Conservation (phyloP, 805 yeast genomes). For the Candida qinlingensis region DNA sequence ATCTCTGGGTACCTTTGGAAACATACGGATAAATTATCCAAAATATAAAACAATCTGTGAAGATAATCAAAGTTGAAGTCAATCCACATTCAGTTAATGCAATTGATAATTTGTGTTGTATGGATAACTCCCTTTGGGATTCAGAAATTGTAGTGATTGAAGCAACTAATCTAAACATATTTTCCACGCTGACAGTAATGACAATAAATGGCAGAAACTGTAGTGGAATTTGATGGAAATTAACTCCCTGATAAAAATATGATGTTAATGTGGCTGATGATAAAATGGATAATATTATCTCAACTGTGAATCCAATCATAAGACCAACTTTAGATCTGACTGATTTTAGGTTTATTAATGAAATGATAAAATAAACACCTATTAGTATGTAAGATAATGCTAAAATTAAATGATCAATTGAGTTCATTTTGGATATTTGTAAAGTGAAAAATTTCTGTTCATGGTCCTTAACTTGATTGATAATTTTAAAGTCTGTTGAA, state of each 20-base stretch:
- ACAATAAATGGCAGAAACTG: slow-evolving; percentile 37
- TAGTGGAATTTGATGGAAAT: slow-evolving; percentile 34
- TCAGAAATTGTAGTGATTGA: slow-evolving; percentile 34
- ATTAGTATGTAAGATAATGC: slow-evolving; percentile 25
- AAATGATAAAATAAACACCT: slow-evolving; percentile 29
- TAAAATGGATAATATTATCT: slow-evolving; percentile 33
- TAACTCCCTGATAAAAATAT: slow-evolving; percentile 29
- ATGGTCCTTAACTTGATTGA: neutral
- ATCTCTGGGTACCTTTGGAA: slow-evolving; percentile 31
- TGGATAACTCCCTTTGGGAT: slow-evolving; percentile 38
- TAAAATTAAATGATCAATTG: slow-evolving; percentile 23
- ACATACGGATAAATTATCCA: slow-evolving; percentile 27
- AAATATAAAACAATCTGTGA: slow-evolving; percentile 24
- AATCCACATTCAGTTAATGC: slow-evolving; percentile 34
- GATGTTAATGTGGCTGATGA: slow-evolving; percentile 41
- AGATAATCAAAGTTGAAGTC: slow-evolving; percentile 32
- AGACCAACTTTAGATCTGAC: slow-evolving; percentile 44
- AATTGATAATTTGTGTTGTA: slow-evolving; percentile 32
- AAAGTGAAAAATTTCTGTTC: neutral
- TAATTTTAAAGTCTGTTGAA: neutral
- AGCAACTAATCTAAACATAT: slow-evolving; percentile 40
- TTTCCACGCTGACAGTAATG: slow-evolving; percentile 40
- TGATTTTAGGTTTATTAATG: slow-evolving; percentile 35
- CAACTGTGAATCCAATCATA: slow-evolving; percentile 37
- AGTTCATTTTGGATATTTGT: slow-evolving; percentile 1